A percentile compares a stretch with the other conserved stretches of the same genome.
These are phyloP conservation scores for Pseudozyma sp. DNA, from an alignment of 1,284 basidiomycete genomes.

Conservation along the genomic window DNA sequence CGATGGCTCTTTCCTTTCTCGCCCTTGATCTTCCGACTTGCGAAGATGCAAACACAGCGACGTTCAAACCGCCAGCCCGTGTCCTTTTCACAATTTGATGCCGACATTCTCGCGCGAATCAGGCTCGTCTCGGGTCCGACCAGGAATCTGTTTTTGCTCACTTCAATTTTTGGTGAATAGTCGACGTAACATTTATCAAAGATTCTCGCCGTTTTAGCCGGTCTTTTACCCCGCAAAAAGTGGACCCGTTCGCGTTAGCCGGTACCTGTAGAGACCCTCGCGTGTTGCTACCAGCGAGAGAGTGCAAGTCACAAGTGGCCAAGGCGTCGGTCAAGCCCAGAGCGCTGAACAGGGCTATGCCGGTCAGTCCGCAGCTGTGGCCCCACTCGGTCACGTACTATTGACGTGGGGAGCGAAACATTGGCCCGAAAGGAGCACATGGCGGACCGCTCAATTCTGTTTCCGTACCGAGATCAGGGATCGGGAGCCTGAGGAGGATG, in stretches of 20 bases:
- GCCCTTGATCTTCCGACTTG: constrained; percentile 44
- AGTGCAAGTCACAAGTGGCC: constrained; percentile 7
- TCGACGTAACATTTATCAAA: neutral
- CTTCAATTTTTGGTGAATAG: neutral
- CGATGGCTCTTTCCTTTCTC: constrained; percentile 16
- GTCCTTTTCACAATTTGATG: constrained; percentile 12
- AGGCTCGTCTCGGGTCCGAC: constrained; percentile 30
- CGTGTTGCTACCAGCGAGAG: neutral
- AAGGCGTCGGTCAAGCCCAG: constrained; percentile 30
- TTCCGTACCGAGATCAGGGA: neutral
- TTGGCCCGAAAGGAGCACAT: constrained; percentile 21
- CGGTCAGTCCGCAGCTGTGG: neutral
- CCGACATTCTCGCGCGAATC: constrained; percentile 19
- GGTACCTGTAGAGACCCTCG: neutral
- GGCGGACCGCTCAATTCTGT: constrained; percentile 16
- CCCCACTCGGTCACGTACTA: neutral
- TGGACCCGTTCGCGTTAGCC: constrained; percentile 4
- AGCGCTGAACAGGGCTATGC: neutral
- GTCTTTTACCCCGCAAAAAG: constrained; percentile 12
- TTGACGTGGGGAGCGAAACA: neutral
- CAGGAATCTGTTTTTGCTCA: neutral
- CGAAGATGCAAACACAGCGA: neutral
- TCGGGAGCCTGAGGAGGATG: neutral
- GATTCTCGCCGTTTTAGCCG: neutral
- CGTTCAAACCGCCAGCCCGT: constrained; percentile 3